Conservation (phyloP, 2,329 filamentous ascomycete genomes). For the Penicillium sp. region DNA sequence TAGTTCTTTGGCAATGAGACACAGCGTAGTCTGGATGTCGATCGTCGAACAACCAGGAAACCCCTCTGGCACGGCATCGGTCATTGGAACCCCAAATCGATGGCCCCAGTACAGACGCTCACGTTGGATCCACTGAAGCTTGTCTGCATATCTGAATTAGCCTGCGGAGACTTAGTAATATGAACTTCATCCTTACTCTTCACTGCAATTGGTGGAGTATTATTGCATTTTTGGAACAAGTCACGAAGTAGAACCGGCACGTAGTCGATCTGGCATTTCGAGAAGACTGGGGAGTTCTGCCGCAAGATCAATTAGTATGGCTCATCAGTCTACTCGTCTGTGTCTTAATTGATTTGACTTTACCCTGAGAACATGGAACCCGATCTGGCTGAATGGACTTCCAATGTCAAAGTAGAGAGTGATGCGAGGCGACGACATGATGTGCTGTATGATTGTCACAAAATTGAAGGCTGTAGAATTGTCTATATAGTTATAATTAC, state of each 20-base stretch:
- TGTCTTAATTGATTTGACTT: neutral
- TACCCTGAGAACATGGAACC: slow-evolving; percentile 15
- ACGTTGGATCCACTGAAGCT: slow-evolving; percentile 15
- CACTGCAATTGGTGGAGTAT: slow-evolving; percentile 11
- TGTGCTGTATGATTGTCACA: neutral
- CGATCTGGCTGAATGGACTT: slow-evolving; percentile 18
- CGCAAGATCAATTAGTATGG: neutral
- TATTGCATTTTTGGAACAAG: slow-evolving; percentile 16
- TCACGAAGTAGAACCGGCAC: slow-evolving; percentile 14
- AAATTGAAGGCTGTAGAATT: neutral
- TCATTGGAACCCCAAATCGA: slow-evolving; percentile 14
- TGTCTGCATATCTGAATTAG: slow-evolving; percentile 7
- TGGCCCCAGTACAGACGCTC: slow-evolving; percentile 17
- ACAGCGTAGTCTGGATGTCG: slow-evolving; percentile 5
- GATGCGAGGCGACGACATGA: slow-evolving; percentile 9
- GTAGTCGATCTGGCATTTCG: slow-evolving; percentile 13
- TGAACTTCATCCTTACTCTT: slow-evolving; percentile 7
- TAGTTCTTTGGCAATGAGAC: slow-evolving; percentile 2
- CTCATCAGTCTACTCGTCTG: neutral
- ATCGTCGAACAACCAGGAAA: slow-evolving; percentile 10
- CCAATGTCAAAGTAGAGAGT: slow-evolving; percentile 16
- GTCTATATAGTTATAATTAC: neutral
- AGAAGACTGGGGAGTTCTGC: slow-evolving; percentile 17
- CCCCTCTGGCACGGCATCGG: slow-evolving; percentile 7
- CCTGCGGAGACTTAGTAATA: neutral